Evolutionary conservation across 495 filamentous ascomycete species (phyloP), one percentile per base, ranked within the genome.

Genomic region (Trichoderma reesei): DNA sequence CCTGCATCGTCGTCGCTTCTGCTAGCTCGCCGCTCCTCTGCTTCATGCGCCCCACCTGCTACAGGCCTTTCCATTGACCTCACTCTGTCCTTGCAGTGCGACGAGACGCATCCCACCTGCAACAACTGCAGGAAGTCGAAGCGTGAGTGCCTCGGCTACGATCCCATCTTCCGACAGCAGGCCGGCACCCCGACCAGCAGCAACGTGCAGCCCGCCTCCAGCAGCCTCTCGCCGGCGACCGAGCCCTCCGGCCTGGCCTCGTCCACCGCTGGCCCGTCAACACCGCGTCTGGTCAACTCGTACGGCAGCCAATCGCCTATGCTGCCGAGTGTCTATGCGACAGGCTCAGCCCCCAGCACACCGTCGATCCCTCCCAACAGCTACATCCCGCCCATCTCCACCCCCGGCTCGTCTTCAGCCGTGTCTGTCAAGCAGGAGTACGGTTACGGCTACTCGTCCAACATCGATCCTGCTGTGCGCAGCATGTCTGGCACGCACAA

Each of bases 111-210:
- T 77, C 94, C 94, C 8, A 84, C 88, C 60, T 98, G 94, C 80
- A 88, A 92, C 71, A 98, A 98, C 75, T 98, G 94, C 77, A 88
- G 92, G 72, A 98, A 97, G 76, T 96, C 91, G 71, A 98, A 97
- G 75, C 90, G 94, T 69, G 94, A 98, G 72, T 98, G 94, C 73
- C 75, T 96, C 61, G 94, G 94, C 56, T 98, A 98, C 85, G 94
- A 98, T 73, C 94, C 94, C 42, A 95, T 98, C 66, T 98, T 98
- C 79, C 95, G 96, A 75, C 84, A 88, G 69, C 89, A 92, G 70
- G 86, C 89, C 60, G 85, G 86, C 20, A 89, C 90, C 16, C 67
- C 90, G 93, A 73, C 89, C 90, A 66, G 88, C 75, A 10, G 74
- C 70, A 65, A 68, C 5, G 41, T 10, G 71, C 68, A 73, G 68